Evolutionary conservation across 1,284 basidiomycete species (phyloP).

Genomic region (Flammula alnicola): DNA sequence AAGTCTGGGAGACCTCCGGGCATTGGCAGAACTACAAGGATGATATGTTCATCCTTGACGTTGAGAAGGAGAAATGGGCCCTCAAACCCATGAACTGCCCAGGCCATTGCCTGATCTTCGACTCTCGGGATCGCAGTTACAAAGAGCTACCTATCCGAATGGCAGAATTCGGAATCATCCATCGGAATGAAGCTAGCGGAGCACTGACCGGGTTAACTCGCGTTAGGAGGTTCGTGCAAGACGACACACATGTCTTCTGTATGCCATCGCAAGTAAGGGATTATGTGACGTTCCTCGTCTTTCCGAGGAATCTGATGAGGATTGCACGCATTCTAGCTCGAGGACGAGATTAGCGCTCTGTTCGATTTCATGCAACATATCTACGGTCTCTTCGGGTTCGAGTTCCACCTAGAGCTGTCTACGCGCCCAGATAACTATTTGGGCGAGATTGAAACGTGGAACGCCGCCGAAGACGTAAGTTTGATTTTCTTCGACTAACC

Average conservation of each 20-base stretch:
- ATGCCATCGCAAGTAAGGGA: slow-evolving; percentile 81
- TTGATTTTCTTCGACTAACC: neutral
- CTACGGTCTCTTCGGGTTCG: slow-evolving; percentile 97
- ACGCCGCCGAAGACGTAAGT: slow-evolving; percentile 79
- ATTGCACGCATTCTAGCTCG: slow-evolving; percentile 60
- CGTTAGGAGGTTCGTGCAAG: slow-evolving; percentile 95
- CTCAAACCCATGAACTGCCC: slow-evolving; percentile 99
- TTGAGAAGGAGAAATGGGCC: slow-evolving; percentile 96
- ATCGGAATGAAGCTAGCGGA: slow-evolving; percentile 96
- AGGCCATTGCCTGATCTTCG: slow-evolving; percentile 96
- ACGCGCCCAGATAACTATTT: slow-evolving; percentile 97
- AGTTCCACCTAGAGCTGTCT: slow-evolving; percentile 95
- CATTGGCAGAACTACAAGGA: slow-evolving; percentile 99
- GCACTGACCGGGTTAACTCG: slow-evolving; percentile 93
- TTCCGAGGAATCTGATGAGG: slow-evolving; percentile 1
- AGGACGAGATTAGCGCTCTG: slow-evolving; percentile 83
- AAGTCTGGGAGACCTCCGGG: slow-evolving; percentile 98
- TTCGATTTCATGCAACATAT: slow-evolving; percentile 97
- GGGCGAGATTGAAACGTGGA: slow-evolving; percentile 90
- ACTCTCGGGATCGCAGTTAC: slow-evolving; percentile 92
- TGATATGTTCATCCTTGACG: slow-evolving; percentile 93
- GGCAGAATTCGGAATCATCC: slow-evolving; percentile 98
- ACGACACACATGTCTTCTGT: slow-evolving; percentile 98
- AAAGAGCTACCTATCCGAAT: slow-evolving; percentile 96
- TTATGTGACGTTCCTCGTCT: slow-evolving; percentile 1